Base-by-base conservation (phyloP, 805 yeast genomes). In the Candida sphagnicola region DNA sequence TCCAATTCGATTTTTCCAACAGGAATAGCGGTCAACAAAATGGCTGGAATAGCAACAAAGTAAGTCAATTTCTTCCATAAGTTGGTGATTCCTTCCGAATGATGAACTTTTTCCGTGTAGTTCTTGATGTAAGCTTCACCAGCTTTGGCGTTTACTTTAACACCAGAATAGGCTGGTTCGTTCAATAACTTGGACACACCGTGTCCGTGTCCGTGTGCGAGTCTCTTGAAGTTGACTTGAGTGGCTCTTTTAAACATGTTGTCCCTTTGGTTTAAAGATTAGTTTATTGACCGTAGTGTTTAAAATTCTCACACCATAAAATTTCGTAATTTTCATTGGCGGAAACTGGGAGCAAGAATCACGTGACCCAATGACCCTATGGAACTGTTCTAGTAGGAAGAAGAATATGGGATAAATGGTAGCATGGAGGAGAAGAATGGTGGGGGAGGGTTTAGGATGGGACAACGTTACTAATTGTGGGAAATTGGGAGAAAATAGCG, bases 21-120 rank as follows among this genome's bases (percentile, higher is more conserved):
- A 72, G 88, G 88, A 57, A 82, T 74, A 35, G 93, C 85, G 49
- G 91, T 75, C 54, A 78, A 74, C 42, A 75, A 65, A 52, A 90
- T 78, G 38, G 86, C 85, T 53, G 99, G 99, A 35, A 83, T 62
- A 42, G 95, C 95, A 43, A 88, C 80, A 43, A 77, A 75, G 58
- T 77, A 69, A 32, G 95, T 77, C 67, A 91, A 76, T 64, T 85
- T 90, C 67, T 78, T 80, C 99, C 99, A 91, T 53, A 82, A 71
- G 31, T 68, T 65, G 44, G 95, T 75, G 48, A 96, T 82, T 48
- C 77, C 74, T 46, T 65, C 72, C 41, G 96, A 90, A 70, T 91
- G 99, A 61, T 82, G 82, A 55, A 72, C 73, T 57, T 85, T 76
- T 50, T 82, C 86, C 51, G 78, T 76, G 47, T 73, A 46, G 37